A percentile compares a stretch with the other conserved stretches of the same genome.
Conservation (phyloP, 2,329 filamentous ascomycete genomes). For the Cordyceps cicadae region DNA sequence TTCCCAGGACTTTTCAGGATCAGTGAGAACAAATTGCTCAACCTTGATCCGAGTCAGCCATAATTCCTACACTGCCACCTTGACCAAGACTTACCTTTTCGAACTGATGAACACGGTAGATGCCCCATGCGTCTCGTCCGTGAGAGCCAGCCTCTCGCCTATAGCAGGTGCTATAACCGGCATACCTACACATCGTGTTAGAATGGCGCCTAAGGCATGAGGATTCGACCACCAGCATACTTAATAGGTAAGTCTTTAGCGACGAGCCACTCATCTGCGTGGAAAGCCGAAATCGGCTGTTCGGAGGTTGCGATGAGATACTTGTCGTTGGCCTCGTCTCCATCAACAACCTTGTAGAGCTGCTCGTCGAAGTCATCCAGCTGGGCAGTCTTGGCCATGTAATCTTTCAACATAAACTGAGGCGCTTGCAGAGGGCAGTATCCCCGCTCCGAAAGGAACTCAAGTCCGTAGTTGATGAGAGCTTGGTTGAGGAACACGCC, state of each 20-base stretch:
- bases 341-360: constrained; percentile 90
- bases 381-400: constrained; percentile 98
- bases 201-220: background rate
- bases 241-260: constrained; percentile 82
- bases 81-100: constrained; percentile 56
- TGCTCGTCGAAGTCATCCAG: constrained; percentile 97
- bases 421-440: constrained; percentile 80
- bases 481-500: constrained; percentile 89
- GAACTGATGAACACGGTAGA: constrained; percentile 97
- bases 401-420: constrained; percentile 88
- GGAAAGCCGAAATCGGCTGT: constrained; percentile 87
- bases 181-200: constrained; percentile 54
- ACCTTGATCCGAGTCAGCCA: constrained; percentile 29
- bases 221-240: constrained; percentile 27
- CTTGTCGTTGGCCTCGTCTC: constrained; percentile 83
- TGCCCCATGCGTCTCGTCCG: constrained; percentile 88
- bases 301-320: constrained; percentile 74
- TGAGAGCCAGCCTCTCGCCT: constrained; percentile 86
- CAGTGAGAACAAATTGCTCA: constrained; percentile 71
- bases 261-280: constrained; percentile 88
- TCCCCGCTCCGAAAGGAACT: constrained; percentile 74
- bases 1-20: constrained; percentile 87
- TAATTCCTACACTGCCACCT: background rate
- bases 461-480: constrained; percentile 87
- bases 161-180: constrained; percentile 92